Conservation (phyloP, 208 protist genomes). For the Acanthamoeba royreba region DNA sequence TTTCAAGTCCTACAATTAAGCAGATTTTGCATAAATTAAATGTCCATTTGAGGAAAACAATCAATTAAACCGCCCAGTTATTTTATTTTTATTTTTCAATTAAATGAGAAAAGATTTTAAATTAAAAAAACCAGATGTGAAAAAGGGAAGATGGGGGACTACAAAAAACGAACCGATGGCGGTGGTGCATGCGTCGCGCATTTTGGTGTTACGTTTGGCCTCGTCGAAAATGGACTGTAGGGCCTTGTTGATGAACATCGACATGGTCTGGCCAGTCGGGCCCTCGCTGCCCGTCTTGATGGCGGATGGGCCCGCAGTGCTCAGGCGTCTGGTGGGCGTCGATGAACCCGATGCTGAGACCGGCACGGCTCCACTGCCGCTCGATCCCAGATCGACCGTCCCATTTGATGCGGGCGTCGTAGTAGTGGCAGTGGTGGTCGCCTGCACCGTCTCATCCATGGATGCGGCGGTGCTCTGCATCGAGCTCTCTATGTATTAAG, state of each 20-base stretch:
- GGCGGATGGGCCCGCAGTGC: background rate
- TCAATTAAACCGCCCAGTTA: no score
- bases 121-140: background rate
- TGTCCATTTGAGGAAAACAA: background rate
- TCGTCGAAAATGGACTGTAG: background rate
- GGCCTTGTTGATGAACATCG: conserved; percentile 10
- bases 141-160: background rate
- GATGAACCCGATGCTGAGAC: background rate
- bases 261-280: background rate
- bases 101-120: no score
- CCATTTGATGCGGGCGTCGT: background rate
- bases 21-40: background rate
- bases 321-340: background rate
- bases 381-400: background rate
- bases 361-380: background rate
- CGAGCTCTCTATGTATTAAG: background rate
- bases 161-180: background rate
- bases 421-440: no score
- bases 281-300: background rate
- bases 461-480: no score
- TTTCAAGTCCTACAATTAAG: no score
- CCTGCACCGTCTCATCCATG: background rate
- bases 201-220: background rate
- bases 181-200: background rate
- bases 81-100: no score